Evolutionary conservation across 2,329 filamentous ascomycete genomes (phyloP).

Genomic region (Phialemoniopsis sp.): DNA sequence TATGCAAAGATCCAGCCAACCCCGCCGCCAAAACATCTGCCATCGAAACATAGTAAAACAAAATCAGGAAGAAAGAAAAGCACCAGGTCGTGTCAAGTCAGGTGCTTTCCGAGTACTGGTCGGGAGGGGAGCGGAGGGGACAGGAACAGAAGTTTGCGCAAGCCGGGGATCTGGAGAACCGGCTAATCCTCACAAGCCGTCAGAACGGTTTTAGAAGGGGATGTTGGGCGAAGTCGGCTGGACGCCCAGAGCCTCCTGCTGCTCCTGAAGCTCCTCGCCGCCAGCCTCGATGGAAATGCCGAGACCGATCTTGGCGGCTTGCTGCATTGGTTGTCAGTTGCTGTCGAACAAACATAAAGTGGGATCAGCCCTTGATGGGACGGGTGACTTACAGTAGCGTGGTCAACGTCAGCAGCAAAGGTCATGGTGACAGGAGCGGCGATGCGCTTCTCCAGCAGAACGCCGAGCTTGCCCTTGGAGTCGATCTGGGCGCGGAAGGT

Average conservation of each 20-base stretch:
- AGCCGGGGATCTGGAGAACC: background rate
- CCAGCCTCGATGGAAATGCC: conserved; percentile 88
- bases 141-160: background rate
- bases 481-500: conserved; percentile 96
- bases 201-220: conserved; percentile 50
- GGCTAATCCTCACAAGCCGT: background rate
- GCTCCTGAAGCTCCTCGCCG: conserved; percentile 81
- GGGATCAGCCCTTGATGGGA: no score
- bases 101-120: no score
- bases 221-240: conserved; percentile 51
- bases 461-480: conserved; percentile 89
- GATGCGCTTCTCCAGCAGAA: conserved; percentile 91
- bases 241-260: conserved; percentile 61
- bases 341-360: background rate
- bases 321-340: conserved; percentile 49
- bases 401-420: conserved; percentile 95
- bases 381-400: conserved; percentile 80
- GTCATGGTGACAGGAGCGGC: conserved; percentile 89
- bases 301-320: conserved; percentile 90
- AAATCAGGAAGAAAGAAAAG: no score
- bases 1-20: no score
- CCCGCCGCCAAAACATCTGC: no score
- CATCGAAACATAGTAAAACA: no score
- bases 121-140: background rate
- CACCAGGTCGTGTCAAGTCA: no score